These are phyloP conservation scores for Drosera capensis DNA, from an alignment of 148 eudicot species.

Conservation along the genomic window DNA sequence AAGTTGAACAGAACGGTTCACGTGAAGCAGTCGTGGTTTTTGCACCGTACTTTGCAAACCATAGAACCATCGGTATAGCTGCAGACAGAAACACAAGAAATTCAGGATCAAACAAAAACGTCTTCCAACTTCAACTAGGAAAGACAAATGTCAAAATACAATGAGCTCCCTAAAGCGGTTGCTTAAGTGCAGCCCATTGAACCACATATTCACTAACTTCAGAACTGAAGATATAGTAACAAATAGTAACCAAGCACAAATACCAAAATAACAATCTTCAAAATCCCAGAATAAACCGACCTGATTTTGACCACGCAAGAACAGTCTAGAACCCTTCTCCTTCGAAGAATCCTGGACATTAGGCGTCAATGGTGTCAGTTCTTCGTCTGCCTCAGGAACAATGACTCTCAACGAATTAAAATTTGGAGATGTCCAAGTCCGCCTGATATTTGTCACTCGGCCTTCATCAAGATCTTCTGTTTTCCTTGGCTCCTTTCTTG, in stretches of 20 bases:
- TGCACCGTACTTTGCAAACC: conserved; percentile 34
- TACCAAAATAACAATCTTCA: too few species aligned
- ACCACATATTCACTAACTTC: neutral
- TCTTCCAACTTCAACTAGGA: neutral
- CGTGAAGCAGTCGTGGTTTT: conserved; percentile 17
- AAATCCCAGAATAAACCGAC: too few species aligned
- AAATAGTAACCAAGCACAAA: too few species aligned
- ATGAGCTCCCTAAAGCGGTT: neutral
- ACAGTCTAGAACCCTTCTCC: conserved; percentile 37
- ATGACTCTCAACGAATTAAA: conserved; percentile 24
- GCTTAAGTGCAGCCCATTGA: neutral
- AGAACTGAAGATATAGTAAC: too few species aligned
- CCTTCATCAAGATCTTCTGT: conserved; percentile 25
- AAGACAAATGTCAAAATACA: neutral
- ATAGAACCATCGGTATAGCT: conserved; percentile 30
- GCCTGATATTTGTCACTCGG: conserved; percentile 24
- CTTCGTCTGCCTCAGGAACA: conserved; percentile 31
- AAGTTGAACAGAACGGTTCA: conserved; percentile 29
- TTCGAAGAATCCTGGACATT: conserved; percentile 42
- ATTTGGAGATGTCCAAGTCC: conserved; percentile 36
- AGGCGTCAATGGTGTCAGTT: conserved; percentile 8
- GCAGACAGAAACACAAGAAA: conserved; percentile 13
- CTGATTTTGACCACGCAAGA: conserved; percentile 28
- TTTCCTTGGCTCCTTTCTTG: conserved; percentile 15
- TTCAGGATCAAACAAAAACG: neutral